Evolutionary conservation across 2,329 filamentous ascomycete species (phyloP), one percentile per base, ranked within the genome.

Genomic region (Endocalyx cinctus): DNA sequence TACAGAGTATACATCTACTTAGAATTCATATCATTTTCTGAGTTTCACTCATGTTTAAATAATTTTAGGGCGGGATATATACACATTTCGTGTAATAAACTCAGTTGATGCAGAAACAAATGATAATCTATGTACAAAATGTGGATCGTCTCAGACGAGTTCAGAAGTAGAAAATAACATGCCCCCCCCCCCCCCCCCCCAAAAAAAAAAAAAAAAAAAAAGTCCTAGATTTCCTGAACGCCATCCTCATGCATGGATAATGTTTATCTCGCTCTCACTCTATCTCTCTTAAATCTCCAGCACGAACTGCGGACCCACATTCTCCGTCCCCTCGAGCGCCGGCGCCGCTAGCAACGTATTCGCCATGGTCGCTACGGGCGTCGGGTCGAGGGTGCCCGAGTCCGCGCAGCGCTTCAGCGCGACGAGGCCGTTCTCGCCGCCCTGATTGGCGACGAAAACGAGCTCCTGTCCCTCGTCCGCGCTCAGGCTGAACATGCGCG

Each of bases 391-490:
- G 1, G 11, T 10, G 3, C 55, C 54, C 1, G 43, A 37, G 5
- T 35, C 33, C 7, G 20, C 14, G 25, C 27, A 35, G 17, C 64
- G 55, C 29, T 48, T 31, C 34, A 72, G 52, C 6, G 62, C 67
- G 4, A 62, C 52, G 5, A 72, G 45, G 1, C 62, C 68, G 11
- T 41, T 41, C 4, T 52, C 51, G 22, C 66, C 68, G 33, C 52
- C 54, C 52, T 67, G 60, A 56, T 73, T 72, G n/a, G 59, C 62
- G n/a, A 63, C 58, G 42, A 71, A 71, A 28, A 72, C 43, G 10
- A 58, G 31, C 31, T 31, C 42, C 38, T 61, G 50, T 15, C 38
- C 33, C 16, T 38, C 38, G 36, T 59, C 54, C 7, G 40, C 51
- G 37, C 58, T 54, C 26, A 60, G 47, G 46, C 61, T 66, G 42